A percentile compares a stretch with the other conserved stretches of the same genome.
Evolutionary conservation across 106 monocot species (phyloP).

Genomic region (Dendrobium nobile): DNA sequence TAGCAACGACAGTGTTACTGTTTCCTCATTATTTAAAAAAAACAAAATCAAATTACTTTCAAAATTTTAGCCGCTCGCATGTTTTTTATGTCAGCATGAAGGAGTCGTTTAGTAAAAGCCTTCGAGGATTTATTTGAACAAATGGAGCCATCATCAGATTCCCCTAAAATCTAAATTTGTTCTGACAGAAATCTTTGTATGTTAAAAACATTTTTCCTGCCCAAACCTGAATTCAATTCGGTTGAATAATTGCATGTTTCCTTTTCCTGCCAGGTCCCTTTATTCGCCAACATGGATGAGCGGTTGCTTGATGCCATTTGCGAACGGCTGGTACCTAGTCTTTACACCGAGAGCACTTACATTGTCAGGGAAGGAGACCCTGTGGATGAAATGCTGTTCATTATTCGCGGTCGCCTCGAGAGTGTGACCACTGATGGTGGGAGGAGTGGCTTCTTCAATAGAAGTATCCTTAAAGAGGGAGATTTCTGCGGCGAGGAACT

Average conservation of each 20-base stretch:
- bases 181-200: background rate
- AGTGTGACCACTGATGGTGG: slow-evolving; percentile 73
- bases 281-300: slow-evolving; percentile 60
- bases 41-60: background rate
- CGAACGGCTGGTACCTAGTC: slow-evolving; percentile 47
- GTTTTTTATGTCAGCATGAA: background rate
- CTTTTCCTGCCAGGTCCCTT: slow-evolving; percentile 29
- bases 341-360: slow-evolving; percentile 40
- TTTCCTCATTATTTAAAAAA: background rate
- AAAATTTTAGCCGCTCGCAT: background rate
- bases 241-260: background rate
- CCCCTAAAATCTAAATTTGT: background rate
- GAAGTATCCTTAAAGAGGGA: slow-evolving; percentile 50
- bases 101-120: no score
- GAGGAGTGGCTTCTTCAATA: slow-evolving; percentile 63
- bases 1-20: no score
- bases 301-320: slow-evolving; percentile 53
- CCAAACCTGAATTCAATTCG: background rate
- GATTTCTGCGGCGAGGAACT: slow-evolving; percentile 84
- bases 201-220: background rate
- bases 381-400: slow-evolving; percentile 56
- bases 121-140: background rate
- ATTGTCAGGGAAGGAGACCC: slow-evolving; percentile 55
- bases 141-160: background rate
- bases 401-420: slow-evolving; percentile 50